Conservation (phyloP, 495 filamentous ascomycete species). For the Cercophora samala region DNA sequence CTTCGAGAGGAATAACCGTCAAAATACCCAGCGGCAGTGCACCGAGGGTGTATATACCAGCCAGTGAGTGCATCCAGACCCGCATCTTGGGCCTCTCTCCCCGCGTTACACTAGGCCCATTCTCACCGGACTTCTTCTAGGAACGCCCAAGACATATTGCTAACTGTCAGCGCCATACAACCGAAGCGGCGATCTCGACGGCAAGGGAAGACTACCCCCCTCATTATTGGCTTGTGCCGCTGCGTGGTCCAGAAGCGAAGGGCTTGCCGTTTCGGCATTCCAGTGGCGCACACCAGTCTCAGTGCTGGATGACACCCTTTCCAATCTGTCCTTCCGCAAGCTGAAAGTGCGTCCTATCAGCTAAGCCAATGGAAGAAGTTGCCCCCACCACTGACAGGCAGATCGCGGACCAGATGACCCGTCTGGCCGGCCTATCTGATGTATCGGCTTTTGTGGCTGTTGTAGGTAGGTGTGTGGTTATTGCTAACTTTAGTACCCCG, state of each 20-base stretch:
- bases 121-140: background rate
- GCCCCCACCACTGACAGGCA: background rate
- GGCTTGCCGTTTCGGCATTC: background rate
- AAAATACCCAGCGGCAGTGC: background rate
- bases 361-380: background rate
- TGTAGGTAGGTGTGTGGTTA: background rate
- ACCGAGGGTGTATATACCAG: background rate
- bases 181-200: background rate
- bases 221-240: constrained; percentile 6
- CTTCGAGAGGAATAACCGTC: background rate
- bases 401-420: constrained; percentile 3
- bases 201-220: background rate
- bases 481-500: constrained; percentile 5
- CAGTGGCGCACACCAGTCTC: background rate
- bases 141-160: background rate
- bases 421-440: background rate
- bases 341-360: background rate
- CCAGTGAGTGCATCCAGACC: background rate
- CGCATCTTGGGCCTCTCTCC: background rate
- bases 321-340: background rate
- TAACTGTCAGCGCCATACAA: background rate
- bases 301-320: background rate
- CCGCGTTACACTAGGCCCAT: background rate
- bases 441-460: background rate
- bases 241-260: background rate